Percentiles rank a stretch among this genome's conserved stretches.
phyloP scores from a whole-genome alignment of 1,284 basidiomycete genomes.

The Tausonia pullulans region DNA sequence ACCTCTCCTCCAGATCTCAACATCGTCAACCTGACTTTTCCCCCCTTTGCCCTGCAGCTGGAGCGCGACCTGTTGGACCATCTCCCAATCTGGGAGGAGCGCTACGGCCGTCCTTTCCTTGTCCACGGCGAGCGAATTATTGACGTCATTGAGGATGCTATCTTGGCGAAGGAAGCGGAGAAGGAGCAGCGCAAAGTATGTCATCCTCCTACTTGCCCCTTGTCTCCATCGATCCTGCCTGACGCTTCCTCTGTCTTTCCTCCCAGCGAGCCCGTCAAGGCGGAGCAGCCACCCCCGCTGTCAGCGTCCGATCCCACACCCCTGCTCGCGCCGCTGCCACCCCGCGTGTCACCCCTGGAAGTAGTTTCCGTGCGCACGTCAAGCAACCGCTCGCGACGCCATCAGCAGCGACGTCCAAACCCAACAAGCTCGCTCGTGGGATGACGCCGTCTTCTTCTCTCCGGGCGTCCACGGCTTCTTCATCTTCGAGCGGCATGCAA shows the following conservation, averaged over 20 bases:
- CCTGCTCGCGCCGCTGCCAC: not conserved
- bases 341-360: not conserved
- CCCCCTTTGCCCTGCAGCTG: conserved; percentile 37
- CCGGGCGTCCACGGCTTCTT: not conserved
- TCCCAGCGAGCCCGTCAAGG: conserved; percentile 9
- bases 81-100: conserved; percentile 80
- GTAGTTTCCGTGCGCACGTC: too few species aligned
- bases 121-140: conserved; percentile 77
- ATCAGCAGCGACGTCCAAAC: not conserved
- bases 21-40: not conserved
- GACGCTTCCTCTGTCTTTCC: not conserved
- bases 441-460: not conserved
- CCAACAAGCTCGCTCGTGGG: not conserved
- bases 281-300: not conserved
- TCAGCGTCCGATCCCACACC: not conserved
- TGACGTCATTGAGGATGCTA: conserved; percentile 59
- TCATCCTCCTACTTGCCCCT: not conserved
- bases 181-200: conserved; percentile 59
- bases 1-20: not conserved
- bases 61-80: conserved; percentile 72
- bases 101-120: conserved; percentile 62
- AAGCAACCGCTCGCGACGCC: not conserved
- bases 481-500: not conserved
- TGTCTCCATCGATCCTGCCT: not conserved
- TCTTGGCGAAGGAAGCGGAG: conserved; percentile 48